Percentiles rank a stretch among this genome's conserved stretches.
phyloP scores from a whole-genome alignment of 129 eudicot species.

The Tanacetum coccineum region DNA sequence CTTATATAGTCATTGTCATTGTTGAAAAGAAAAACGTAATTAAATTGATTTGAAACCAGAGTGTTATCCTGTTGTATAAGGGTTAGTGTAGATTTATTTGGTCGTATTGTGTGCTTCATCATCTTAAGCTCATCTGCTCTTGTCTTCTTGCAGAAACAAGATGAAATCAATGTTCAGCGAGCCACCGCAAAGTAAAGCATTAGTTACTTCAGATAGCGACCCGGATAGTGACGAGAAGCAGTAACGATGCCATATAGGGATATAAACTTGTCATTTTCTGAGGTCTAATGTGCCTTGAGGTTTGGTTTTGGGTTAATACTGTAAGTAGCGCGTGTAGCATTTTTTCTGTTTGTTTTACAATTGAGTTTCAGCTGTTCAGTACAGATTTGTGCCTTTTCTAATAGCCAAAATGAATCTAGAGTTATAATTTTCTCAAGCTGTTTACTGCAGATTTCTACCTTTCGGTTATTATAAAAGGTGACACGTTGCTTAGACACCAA shows the following conservation, averaged over 20 bases:
- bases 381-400: background rate
- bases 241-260: background rate
- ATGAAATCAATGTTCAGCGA: background rate
- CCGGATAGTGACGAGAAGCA: background rate
- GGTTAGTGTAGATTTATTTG: background rate
- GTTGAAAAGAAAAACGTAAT: background rate
- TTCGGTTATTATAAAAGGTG: background rate
- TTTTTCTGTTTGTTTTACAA: background rate
- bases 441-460: background rate
- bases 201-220: constrained; percentile 6
- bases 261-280: background rate
- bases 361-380: background rate
- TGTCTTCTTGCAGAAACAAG: constrained; percentile 27
- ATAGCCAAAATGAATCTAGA: background rate
- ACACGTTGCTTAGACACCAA: background rate
- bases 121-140: background rate
- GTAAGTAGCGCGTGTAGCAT: background rate
- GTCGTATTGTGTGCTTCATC: background rate
- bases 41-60: background rate
- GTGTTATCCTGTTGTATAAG: background rate
- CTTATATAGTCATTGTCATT: background rate
- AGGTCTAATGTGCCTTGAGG: background rate
- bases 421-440: background rate
- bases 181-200: background rate
- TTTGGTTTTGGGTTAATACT: constrained; percentile 7